Base-by-base conservation (phyloP, 352 stramenopile genomes). In the Phytopythium sindhum region DNA sequence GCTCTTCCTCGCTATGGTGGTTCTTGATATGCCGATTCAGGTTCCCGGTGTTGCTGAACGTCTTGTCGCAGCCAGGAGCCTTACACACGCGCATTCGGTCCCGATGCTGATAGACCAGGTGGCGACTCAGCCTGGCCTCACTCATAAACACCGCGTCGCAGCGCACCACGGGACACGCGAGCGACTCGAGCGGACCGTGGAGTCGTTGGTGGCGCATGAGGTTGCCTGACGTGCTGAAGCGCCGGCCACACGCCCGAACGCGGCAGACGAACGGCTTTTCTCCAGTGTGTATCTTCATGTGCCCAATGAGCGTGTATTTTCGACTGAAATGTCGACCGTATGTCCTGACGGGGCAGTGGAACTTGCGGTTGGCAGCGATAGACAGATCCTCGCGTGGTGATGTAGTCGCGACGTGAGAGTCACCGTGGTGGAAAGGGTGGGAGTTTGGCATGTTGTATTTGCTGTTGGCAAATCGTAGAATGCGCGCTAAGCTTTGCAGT, bases 201-300 rank as follows among this genome's bases (percentile, higher is more conserved):
- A 87, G 58, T 11, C 76, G 75, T 61, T 78, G 83, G 67, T 89
- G 80, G 37, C 80, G 74, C 54, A 78, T 71, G 24, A 89, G 66
- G 47, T 89, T 89, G 60, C 80, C 79, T 1, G 80, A 85, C 7
- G 80, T 89, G 51, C 63, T 80, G 63, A 89, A 89, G 41, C 78
- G 63, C 64, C 78, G 81, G 37, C 70, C 64, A 29, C 80, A 89
- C 1, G 55, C 60, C 1, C 52, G 28, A 1, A 66, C 67, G n/a
- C 70, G 69, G 58, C 79, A 88, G 3, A 72, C 55, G 42, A 84
- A 73, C 0, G 79, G 77, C 31, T 77, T 86, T 51, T 84, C 79
- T 31, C 77, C 79, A 28, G 73, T 81, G 66, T 88, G 79, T 0
- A 73, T 87, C 74, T 88, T 87, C 50, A 80, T 74, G 63, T 89